Conservation (phyloP, 2,329 filamentous ascomycete species). For the Meredithiella fracta region DNA sequence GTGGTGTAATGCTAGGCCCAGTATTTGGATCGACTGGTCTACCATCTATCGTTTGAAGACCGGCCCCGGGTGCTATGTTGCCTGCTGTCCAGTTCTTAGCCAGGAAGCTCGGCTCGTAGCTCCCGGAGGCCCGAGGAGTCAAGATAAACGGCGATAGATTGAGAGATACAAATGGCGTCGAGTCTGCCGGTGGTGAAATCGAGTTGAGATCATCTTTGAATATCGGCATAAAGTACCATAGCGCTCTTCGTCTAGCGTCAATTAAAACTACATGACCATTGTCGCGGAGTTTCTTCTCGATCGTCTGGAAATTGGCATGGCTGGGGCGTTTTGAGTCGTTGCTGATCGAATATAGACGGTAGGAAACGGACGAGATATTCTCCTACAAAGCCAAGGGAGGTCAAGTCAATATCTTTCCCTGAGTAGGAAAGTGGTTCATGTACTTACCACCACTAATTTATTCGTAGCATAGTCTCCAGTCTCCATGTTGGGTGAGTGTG, state of each 20-base stretch:
- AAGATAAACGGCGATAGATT: constrained; percentile 6
- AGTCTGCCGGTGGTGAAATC: constrained; percentile 3
- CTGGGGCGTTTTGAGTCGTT: constrained; percentile 29
- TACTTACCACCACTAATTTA: constrained; percentile 38
- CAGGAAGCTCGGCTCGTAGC: constrained; percentile 10
- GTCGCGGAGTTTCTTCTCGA: constrained; percentile 34
- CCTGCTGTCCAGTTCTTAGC: constrained; percentile 6
- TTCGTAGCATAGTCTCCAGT: constrained; percentile 48
- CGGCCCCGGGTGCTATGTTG: not conserved
- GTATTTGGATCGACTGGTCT: not conserved
- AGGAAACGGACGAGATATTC: constrained; percentile 38
- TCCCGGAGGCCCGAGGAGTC: not conserved
- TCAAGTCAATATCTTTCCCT: not conserved
- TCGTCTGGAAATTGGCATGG: constrained; percentile 30
- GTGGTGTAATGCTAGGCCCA: not conserved
- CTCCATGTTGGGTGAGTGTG: constrained; percentile 36
- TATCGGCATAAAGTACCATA: constrained; percentile 38
- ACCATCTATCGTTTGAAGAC: not conserved
- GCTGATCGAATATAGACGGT: constrained; percentile 36
- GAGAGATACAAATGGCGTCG: constrained; percentile 5
- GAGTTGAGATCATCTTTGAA: constrained; percentile 24
- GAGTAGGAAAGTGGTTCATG: not conserved
- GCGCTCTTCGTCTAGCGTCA: constrained; percentile 31
- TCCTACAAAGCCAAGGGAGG: constrained; percentile 25
- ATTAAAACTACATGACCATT: constrained; percentile 38